Evolutionary conservation across 768 basidiomycete genomes (phyloP).

Genomic region (Mycena vitilis): DNA sequence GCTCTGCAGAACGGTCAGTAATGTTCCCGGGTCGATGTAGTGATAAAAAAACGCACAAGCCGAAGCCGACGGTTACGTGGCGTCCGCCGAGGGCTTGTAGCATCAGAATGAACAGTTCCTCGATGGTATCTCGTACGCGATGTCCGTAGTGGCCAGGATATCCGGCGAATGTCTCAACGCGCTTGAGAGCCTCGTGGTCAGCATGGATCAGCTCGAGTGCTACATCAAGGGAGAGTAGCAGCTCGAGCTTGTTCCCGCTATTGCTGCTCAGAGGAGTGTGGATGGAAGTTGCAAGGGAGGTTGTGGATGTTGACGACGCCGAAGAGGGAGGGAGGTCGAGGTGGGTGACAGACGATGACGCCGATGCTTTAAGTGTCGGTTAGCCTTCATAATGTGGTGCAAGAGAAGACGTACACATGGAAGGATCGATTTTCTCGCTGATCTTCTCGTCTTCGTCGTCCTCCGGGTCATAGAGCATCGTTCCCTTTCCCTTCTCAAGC

Average conservation of each 20-base stretch:
- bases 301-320: conserved; percentile 24
- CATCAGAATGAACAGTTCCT: conserved; percentile 92
- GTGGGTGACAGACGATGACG: conserved; percentile 40
- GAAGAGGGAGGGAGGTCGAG: conserved; percentile 34
- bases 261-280: conserved; percentile 24
- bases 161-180: conserved; percentile 88
- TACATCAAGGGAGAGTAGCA: conserved; percentile 91
- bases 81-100: conserved; percentile 80
- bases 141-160: conserved; percentile 92
- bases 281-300: conserved; percentile 32
- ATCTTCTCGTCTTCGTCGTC: conserved; percentile 46
- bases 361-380: conserved; percentile 24
- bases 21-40: conserved; percentile 23
- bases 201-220: conserved; percentile 94
- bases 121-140: conserved; percentile 91
- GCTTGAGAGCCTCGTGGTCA: conserved; percentile 90
- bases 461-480: conserved; percentile 49
- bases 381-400: not conserved
- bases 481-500: conserved; percentile 50
- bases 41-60: conserved; percentile 59
- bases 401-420: conserved; percentile 25
- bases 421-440: conserved; percentile 18
- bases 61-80: conserved; percentile 87
- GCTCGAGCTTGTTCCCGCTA: conserved; percentile 68
- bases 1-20: conserved; percentile 63